A percentile compares a stretch with the other conserved stretches of the same genome.
Evolutionary conservation across 2,329 filamentous ascomycete species (phyloP).

Genomic region (Exserohilum turcica): DNA sequence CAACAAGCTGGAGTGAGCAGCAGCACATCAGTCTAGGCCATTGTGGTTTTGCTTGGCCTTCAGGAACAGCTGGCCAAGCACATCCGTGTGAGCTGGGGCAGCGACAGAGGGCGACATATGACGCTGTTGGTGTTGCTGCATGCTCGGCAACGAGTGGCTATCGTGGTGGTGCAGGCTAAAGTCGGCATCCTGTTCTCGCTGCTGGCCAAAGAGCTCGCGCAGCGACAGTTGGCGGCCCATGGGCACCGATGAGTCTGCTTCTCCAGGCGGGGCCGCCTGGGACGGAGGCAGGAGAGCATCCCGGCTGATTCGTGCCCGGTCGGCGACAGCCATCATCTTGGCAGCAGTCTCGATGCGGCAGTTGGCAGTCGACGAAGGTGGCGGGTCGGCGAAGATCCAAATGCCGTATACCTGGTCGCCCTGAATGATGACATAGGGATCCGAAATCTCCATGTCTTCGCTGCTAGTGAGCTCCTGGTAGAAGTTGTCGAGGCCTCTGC

Average conservation of each 20-base stretch:
- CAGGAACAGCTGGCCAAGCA: constrained; percentile 44
- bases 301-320: constrained; percentile 57
- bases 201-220: constrained; percentile 61
- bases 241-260: constrained; percentile 45
- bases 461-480: constrained; percentile 49
- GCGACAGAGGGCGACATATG: constrained; percentile 33
- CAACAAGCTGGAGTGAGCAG: not conserved
- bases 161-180: constrained; percentile 58
- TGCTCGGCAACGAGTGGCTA: constrained; percentile 15
- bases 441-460: constrained; percentile 55
- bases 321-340: constrained; percentile 61
- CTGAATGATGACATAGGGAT: constrained; percentile 65
- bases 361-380: constrained; percentile 60
- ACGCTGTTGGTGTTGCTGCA: constrained; percentile 48
- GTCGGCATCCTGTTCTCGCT: constrained; percentile 57
- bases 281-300: constrained; percentile 45
- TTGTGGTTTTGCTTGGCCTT: constrained; percentile 46
- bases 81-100: constrained; percentile 30
- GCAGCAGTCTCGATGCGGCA: constrained; percentile 58
- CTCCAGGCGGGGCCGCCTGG: constrained; percentile 36
- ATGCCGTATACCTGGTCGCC: constrained; percentile 61
- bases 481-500: constrained; percentile 57
- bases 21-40: constrained; percentile 31
- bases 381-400: constrained; percentile 67
- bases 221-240: constrained; percentile 61